A percentile compares a stretch with the other conserved stretches of the same genome.
phyloP scores from a whole-genome alignment of 495 filamentous ascomycete species.

The Daldinia concentrica region DNA sequence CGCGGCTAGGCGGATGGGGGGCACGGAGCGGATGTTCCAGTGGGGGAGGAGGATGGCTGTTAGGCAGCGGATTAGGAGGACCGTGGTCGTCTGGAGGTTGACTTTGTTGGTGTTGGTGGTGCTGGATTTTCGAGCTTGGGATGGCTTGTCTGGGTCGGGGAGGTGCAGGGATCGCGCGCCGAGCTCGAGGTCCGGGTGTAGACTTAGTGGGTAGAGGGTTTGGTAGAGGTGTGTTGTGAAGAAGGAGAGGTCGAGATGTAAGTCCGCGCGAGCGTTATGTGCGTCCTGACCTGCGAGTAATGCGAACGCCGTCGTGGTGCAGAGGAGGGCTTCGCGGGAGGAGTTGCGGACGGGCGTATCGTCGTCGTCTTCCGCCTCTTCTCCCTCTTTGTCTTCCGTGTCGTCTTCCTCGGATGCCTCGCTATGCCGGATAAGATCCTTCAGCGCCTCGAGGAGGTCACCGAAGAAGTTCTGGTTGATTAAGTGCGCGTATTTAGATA shows the following conservation, averaged over 20 bases:
- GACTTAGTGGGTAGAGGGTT: conserved; percentile 75
- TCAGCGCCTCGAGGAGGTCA: conserved; percentile 90
- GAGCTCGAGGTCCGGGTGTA: conserved; percentile 87
- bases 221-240: conserved; percentile 94
- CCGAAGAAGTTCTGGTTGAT: conserved; percentile 99
- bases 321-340: conserved; percentile 88
- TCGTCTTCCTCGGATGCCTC: conserved; percentile 58
- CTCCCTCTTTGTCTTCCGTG: conserved; percentile 52
- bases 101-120: too few relatives aligned
- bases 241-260: conserved; percentile 91
- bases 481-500: conserved; percentile 88
- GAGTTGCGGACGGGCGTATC: conserved; percentile 66
- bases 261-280: conserved; percentile 64
- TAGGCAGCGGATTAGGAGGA: conserved; percentile 86
- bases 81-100: conserved; percentile 91
- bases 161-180: conserved; percentile 82
- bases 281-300: conserved; percentile 91
- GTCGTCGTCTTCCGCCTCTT: conserved; percentile 52
- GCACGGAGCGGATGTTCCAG: conserved; percentile 67
- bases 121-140: conserved; percentile 38
- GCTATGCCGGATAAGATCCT: conserved; percentile 83
- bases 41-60: conserved; percentile 78
- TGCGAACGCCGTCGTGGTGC: conserved; percentile 90
- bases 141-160: conserved; percentile 70
- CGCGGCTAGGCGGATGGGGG: conserved; percentile 81